Evolutionary conservation across 768 basidiomycete genomes (phyloP).

Genomic region (Lentinula guzmanii): DNA sequence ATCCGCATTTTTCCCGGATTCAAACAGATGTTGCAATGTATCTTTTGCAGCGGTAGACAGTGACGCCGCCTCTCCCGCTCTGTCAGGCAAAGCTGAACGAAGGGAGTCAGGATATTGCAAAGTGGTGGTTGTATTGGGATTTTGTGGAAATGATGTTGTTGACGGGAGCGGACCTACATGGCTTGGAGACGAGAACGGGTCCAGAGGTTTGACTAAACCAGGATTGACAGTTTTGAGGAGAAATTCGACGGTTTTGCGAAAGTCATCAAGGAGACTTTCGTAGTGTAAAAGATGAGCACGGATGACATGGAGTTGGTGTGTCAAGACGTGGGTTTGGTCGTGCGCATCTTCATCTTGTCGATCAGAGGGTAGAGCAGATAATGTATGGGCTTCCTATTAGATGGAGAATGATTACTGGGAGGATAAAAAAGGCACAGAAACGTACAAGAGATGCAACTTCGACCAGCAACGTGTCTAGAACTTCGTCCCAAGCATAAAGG

Average conservation of each 20-base stretch:
- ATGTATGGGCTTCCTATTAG: constrained; percentile 35
- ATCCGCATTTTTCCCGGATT: background rate
- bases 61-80: background rate
- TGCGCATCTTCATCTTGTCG: constrained; percentile 5
- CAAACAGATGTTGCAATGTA: background rate
- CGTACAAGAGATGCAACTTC: constrained; percentile 44
- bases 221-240: constrained; percentile 44
- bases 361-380: background rate
- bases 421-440: background rate
- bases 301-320: constrained; percentile 48
- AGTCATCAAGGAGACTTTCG: constrained; percentile 46
- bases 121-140: background rate
- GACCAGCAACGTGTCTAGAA: constrained; percentile 43
- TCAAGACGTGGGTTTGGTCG: constrained; percentile 33
- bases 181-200: background rate
- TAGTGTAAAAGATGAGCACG: constrained; percentile 57
- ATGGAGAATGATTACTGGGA: constrained; percentile 5
- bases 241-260: constrained; percentile 46
- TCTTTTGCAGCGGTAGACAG: background rate
- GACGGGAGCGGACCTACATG: background rate
- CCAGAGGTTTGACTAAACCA: constrained; percentile 20
- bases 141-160: no score
- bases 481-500: constrained; percentile 56
- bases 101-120: background rate
- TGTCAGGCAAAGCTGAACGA: background rate